A percentile compares a stretch with the other conserved stretches of the same genome.
These are phyloP conservation scores for Cyclostephanos invisitatus DNA, from an alignment of 108 stramenopile genomes.

Conservation along the genomic window DNA sequence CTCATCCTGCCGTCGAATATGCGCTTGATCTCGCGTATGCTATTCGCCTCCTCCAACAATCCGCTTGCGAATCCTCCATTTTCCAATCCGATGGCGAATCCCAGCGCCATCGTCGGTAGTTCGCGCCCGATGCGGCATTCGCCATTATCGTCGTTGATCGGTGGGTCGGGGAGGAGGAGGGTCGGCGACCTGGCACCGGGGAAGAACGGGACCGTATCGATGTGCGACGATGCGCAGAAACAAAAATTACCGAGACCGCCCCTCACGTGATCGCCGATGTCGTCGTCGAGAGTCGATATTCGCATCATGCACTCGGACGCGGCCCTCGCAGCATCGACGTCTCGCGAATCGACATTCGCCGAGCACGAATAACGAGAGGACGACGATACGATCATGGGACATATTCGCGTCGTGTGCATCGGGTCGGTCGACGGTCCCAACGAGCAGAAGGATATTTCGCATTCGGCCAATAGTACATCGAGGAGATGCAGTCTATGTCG, in stretches of 20 bases:
- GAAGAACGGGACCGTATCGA: conserved; percentile 76
- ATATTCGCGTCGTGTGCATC: conserved; percentile 41
- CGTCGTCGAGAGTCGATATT: conserved; percentile 50
- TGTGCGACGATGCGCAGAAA: conserved; percentile 66
- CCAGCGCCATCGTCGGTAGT: not conserved
- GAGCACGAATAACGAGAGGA: conserved; percentile 68
- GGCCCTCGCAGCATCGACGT: conserved; percentile 42
- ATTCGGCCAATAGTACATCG: conserved; percentile 38
- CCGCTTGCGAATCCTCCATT: conserved; percentile 66
- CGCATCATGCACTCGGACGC: conserved; percentile 56
- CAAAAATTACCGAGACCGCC: conserved; percentile 81
- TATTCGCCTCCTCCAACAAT: conserved; percentile 48
- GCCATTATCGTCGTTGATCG: not conserved
- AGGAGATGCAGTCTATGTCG: conserved; percentile 37
- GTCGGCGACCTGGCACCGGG: conserved; percentile 64
- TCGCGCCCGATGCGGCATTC: too few species aligned
- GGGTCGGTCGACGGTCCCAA: conserved; percentile 64
- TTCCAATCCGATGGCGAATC: conserved; percentile 82
- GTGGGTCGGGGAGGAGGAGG: too few species aligned
- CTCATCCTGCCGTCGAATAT: conserved; percentile 49
- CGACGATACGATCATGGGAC: conserved; percentile 47
- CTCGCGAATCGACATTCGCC: conserved; percentile 47
- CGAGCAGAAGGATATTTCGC: conserved; percentile 68
- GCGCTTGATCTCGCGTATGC: conserved; percentile 49
- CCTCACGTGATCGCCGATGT: conserved; percentile 21